Evolutionary conservation across 2,329 filamentous ascomycete species (phyloP), one percentile per base, ranked within the genome.

Genomic region (Lachnellula hyalina): DNA sequence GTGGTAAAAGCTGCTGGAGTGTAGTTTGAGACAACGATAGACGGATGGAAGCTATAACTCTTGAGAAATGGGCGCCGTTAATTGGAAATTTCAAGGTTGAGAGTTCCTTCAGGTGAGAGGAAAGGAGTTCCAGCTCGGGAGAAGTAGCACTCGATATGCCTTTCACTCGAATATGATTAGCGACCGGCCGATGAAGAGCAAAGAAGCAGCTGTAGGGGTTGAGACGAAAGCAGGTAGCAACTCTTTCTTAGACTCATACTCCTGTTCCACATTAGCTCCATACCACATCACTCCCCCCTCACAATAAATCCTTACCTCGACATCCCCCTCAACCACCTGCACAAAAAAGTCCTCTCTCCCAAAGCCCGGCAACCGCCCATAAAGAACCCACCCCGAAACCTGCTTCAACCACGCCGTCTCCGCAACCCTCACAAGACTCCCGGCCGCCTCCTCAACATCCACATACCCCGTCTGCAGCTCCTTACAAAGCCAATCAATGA

Each of bases 351-450:
- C 93, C n/a, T 82, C 79, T 5, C 79, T 81, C 2, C 90, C 90
- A 68, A 89, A 85, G 14, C 79, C 80, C 0, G 93, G 92, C 54
- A 96, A 73, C 49, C 87, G 84, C 5, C 94, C 94, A 69, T 96
- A 95, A 14, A 97, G 73, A 8, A 97, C 79, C 93, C 93, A 99
- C 25, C 89, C 88, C 4, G 90, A 89, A 11, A 95, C 79, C 67
- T 96, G 91, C 70, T 90, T 89, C 67, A 97, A 75, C 94, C 94
- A 99, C 8, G 92, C 88, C 32, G 83, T 87, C 73, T 99, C 93
- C 0, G 91, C 92, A 21, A 90, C 77, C 14, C 77, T 81, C n/a
- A 90, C 80, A 36, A 97, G 74, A 55, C 86, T 83, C 59, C 84
- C 74, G 0, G 90, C 87, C 40, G 89, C 85, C 55, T 84, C 82